phyloP scores from a whole-genome alignment of 2,329 filamentous ascomycete genomes.

The Tolypocladium ovalisporum region DNA sequence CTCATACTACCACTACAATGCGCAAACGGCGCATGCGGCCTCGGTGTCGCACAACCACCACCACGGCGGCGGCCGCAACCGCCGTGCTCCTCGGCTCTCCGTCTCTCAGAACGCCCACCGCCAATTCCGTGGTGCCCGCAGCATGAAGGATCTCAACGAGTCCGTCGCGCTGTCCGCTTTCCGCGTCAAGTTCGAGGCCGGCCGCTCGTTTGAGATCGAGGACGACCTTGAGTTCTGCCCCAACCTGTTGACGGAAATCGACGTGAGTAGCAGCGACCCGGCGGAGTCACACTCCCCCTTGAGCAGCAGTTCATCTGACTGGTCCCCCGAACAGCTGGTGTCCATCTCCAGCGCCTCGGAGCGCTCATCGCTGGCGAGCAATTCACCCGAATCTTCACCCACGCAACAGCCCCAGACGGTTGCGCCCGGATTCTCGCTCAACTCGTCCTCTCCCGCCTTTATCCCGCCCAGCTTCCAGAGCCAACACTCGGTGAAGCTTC shows the following conservation, averaged over 20 bases:
- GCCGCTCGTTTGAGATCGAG: slow-evolving; percentile 87
- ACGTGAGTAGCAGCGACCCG: slow-evolving; percentile 51
- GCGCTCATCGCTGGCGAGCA: slow-evolving; percentile 87
- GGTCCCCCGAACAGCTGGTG: slow-evolving; percentile 53
- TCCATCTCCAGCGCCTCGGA: slow-evolving; percentile 91
- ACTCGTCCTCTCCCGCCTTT: slow-evolving; percentile 55
- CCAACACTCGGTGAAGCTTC: slow-evolving; percentile 66
- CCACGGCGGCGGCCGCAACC: slow-evolving; percentile 58
- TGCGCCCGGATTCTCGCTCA: slow-evolving; percentile 65
- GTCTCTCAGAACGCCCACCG: slow-evolving; percentile 75
- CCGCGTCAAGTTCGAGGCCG: slow-evolving; percentile 80
- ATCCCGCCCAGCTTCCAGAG: slow-evolving; percentile 55
- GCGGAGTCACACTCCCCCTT: slow-evolving; percentile 6
- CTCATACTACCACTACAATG: slow-evolving; percentile 52
- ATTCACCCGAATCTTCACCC: slow-evolving; percentile 84
- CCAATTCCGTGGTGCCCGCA: slow-evolving; percentile 75
- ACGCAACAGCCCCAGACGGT: slow-evolving; percentile 77
- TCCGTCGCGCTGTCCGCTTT: slow-evolving; percentile 66
- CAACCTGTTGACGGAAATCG: slow-evolving; percentile 79
- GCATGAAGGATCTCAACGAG: slow-evolving; percentile 78
- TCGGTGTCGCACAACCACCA: slow-evolving; percentile 66
- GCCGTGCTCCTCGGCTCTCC: slow-evolving; percentile 70
- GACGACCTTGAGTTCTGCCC: slow-evolving; percentile 96
- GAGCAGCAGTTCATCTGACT: slow-evolving; percentile 16
- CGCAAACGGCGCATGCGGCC: slow-evolving; percentile 47